Evolutionary conservation across 352 stramenopile species (phyloP).

Genomic region (Globisporangium spiculum): DNA sequence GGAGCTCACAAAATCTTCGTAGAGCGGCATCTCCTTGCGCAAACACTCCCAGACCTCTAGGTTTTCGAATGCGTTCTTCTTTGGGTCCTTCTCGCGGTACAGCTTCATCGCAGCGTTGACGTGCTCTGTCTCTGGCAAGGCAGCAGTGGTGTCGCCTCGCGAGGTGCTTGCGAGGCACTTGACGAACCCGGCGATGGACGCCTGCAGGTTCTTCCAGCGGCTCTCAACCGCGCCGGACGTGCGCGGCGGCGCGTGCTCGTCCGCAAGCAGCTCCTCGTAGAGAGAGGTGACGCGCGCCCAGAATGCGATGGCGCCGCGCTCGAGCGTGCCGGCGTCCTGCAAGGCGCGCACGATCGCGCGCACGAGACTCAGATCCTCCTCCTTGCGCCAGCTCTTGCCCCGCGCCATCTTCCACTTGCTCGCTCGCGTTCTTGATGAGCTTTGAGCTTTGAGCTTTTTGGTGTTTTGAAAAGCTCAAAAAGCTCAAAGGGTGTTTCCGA

Average conservation of each 20-base stretch:
- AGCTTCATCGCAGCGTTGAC: constrained; percentile 8
- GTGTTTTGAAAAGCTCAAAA: neutral
- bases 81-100: constrained; percentile 11
- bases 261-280: constrained; percentile 6
- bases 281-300: constrained; percentile 11
- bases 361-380: constrained; percentile 20
- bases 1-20: constrained; percentile 13
- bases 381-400: constrained; percentile 21
- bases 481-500: too few species aligned
- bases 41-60: constrained; percentile 14
- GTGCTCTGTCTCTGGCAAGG: neutral
- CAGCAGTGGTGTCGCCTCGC: neutral
- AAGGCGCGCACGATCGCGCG: constrained; percentile 8
- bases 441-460: neutral
- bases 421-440: neutral
- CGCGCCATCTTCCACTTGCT: constrained; percentile 6
- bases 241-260: constrained; percentile 9
- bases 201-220: constrained; percentile 16
- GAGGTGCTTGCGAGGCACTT: neutral
- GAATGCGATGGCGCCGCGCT: constrained; percentile 1
- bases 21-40: constrained; percentile 13
- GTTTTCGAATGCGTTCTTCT: constrained; percentile 9
- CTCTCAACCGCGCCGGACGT: constrained; percentile 10
- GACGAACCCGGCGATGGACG: constrained; percentile 2
- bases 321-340: neutral